These are phyloP conservation scores for Trichoderma sp. DNA, from an alignment of 2,329 filamentous ascomycete genomes.

Conservation along the genomic window DNA sequence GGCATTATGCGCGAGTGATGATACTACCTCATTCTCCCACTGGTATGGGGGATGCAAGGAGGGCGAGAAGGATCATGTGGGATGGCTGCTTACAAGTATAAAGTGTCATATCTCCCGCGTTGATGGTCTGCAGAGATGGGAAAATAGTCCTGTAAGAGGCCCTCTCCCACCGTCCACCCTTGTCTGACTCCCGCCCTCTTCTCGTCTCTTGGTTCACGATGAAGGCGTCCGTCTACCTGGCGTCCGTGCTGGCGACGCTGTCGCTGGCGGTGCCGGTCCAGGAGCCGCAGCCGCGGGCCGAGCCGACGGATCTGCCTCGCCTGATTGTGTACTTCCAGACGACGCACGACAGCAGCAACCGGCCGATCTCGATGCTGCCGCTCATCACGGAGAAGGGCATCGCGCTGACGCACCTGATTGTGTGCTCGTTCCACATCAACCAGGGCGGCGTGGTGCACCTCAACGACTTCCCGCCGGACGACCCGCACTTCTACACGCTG, in stretches of 20 bases:
- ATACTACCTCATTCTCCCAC: too few relatives aligned
- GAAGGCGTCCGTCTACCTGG: constrained; percentile 25
- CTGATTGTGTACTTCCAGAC: constrained; percentile 56
- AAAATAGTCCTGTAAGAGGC: too few relatives aligned
- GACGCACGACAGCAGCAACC: constrained; percentile 42
- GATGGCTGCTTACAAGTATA: too few relatives aligned
- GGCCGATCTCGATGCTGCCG: constrained; percentile 54
- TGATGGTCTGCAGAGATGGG: too few relatives aligned
- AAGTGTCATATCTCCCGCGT: too few relatives aligned
- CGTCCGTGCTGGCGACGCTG: constrained; percentile 26
- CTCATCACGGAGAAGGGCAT: constrained; percentile 46
- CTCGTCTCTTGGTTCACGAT: constrained; percentile 5
- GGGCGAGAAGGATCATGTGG: too few relatives aligned
- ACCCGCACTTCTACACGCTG: constrained; percentile 66
- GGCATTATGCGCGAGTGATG: too few relatives aligned
- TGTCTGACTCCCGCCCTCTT: too few relatives aligned
- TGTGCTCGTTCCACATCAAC: constrained; percentile 82
- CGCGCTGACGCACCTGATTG: constrained; percentile 73
- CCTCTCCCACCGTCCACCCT: too few relatives aligned
- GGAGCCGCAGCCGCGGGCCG: constrained; percentile 14
- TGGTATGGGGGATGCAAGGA: too few relatives aligned
- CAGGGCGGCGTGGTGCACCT: constrained; percentile 66
- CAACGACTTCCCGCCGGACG: constrained; percentile 72
- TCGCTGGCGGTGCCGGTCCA: constrained; percentile 22
- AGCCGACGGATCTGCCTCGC: constrained; percentile 40